phyloP scores from a whole-genome alignment of 176 grass and related monocot genomes.

The Lolium rigidum region DNA sequence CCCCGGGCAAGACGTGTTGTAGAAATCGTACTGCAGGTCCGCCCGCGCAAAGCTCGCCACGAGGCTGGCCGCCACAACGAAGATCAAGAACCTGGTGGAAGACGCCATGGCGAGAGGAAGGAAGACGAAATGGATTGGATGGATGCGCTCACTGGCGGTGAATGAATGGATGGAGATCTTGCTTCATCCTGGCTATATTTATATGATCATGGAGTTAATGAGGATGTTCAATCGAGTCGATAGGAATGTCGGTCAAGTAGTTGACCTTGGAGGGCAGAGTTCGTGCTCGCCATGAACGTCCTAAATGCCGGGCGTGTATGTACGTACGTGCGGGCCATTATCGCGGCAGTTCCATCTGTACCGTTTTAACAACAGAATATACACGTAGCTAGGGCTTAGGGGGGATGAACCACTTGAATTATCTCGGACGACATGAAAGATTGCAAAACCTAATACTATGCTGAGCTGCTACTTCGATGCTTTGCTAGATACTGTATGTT shows the following conservation, averaged over 20 bases:
- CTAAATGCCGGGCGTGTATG: background rate
- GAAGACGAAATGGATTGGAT: background rate
- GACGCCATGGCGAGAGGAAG: slow-evolving; percentile 13
- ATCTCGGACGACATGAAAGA: background rate
- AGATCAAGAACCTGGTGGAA: background rate
- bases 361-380: background rate
- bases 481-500: slow-evolving; percentile 9
- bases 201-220: background rate
- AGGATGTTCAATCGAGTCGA: background rate
- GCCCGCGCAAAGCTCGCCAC: slow-evolving; percentile 14
- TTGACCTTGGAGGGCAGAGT: slow-evolving; percentile 4
- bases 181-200: background rate
- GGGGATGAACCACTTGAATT: background rate
- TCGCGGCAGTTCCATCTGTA: background rate
- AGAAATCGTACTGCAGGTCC: slow-evolving; percentile 47
- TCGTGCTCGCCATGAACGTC: slow-evolving; percentile 22
- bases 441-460: background rate
- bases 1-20: slow-evolving; percentile 47
- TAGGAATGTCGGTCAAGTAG: background rate
- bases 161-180: background rate
- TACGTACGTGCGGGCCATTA: slow-evolving; percentile 12
- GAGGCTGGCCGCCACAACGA: background rate
- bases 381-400: background rate
- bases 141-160: background rate
- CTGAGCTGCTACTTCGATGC: background rate